Percentiles rank a stretch among this genome's conserved stretches.
Conservation (phyloP, 2,329 filamentous ascomycete genomes). For the Cercospora berteroae region DNA sequence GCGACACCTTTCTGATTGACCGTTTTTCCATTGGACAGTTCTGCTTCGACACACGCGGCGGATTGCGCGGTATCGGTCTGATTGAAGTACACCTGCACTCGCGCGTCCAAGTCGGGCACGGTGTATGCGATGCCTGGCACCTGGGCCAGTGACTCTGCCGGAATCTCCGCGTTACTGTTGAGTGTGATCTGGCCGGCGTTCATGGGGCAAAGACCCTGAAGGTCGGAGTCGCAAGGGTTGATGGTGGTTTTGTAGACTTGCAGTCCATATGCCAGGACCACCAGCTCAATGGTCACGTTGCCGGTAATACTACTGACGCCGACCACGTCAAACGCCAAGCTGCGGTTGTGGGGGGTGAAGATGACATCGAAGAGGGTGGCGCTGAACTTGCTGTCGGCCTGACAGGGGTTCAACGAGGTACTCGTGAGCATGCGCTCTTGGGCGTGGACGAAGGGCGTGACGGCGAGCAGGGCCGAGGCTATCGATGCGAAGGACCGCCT, state of each 20-base stretch:
- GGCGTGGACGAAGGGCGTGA: conserved; percentile 54
- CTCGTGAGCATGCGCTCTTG: conserved; percentile 68
- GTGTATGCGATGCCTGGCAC: conserved; percentile 84
- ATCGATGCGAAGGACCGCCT: conserved; percentile 31
- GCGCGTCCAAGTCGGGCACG: conserved; percentile 87
- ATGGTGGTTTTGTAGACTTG: conserved; percentile 64
- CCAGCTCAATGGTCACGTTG: conserved; percentile 73
- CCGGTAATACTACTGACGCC: conserved; percentile 82
- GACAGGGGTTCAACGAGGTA: conserved; percentile 80
- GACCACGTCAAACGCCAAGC: conserved; percentile 70
- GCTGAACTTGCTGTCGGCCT: conserved; percentile 79
- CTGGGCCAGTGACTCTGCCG: conserved; percentile 55
- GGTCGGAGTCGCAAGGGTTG: conserved; percentile 69
- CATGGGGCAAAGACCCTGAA: conserved; percentile 86
- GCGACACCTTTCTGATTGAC: conserved; percentile 85
- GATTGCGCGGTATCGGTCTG: conserved; percentile 60
- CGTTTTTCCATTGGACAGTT: conserved; percentile 86
- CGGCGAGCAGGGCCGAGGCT: conserved; percentile 33
- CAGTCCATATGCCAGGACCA: conserved; percentile 80
- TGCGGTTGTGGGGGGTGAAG: conserved; percentile 72
- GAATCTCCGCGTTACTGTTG: conserved; percentile 65
- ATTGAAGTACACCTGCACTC: conserved; percentile 78
- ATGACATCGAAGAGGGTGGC: conserved; percentile 85
- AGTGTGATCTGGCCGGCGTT: conserved; percentile 77
- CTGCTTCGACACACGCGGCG: conserved; percentile 83